A percentile compares a stretch with the other conserved stretches of the same genome.
These are phyloP conservation scores for Mycena polygramma DNA, from an alignment of 768 basidiomycete genomes.

Conservation along the genomic window DNA sequence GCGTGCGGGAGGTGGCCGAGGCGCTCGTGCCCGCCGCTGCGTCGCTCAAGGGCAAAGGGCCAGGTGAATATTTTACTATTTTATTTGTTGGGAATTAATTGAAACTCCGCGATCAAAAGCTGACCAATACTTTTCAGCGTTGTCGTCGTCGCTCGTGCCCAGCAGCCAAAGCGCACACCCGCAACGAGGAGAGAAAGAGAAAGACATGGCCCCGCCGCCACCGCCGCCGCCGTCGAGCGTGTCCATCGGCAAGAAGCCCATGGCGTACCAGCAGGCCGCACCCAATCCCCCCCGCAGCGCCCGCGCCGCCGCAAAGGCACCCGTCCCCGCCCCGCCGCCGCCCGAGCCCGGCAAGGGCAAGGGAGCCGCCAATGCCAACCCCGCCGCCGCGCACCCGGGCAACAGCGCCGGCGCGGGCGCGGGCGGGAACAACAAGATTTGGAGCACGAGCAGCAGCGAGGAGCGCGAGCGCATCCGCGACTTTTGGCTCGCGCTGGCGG, in stretches of 20 bases:
- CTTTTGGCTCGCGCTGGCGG: constrained; percentile 95
- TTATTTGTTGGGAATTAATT: constrained; percentile 11
- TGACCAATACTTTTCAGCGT: constrained; percentile 53
- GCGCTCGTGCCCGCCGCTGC: constrained; percentile 10
- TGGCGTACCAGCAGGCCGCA: constrained; percentile 72
- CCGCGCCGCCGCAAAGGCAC: constrained; percentile 63
- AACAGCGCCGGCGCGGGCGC: neutral
- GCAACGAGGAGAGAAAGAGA: constrained; percentile 1
- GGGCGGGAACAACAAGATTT: constrained; percentile 81
- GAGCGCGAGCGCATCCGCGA: constrained; percentile 98
- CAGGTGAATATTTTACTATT: neutral
- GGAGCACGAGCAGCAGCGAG: constrained; percentile 92
- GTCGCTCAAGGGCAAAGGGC: neutral
- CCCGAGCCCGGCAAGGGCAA: constrained; percentile 41
- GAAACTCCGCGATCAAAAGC: constrained; percentile 35
- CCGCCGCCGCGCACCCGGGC: no score
- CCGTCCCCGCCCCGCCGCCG: constrained; percentile 54
- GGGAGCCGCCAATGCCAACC: neutral
- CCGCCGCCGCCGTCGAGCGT: constrained; percentile 77
- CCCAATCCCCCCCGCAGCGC: constrained; percentile 57
- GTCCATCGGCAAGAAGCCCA: constrained; percentile 93
- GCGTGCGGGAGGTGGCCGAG: constrained; percentile 30
- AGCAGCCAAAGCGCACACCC: no score
- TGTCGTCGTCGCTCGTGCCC: no score
- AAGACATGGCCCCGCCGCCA: constrained; percentile 42